Evolutionary conservation across 2,329 filamentous ascomycete genomes (phyloP), one percentile per base, ranked within the genome.

Genomic region (Fonsecaea pedrosoi): DNA sequence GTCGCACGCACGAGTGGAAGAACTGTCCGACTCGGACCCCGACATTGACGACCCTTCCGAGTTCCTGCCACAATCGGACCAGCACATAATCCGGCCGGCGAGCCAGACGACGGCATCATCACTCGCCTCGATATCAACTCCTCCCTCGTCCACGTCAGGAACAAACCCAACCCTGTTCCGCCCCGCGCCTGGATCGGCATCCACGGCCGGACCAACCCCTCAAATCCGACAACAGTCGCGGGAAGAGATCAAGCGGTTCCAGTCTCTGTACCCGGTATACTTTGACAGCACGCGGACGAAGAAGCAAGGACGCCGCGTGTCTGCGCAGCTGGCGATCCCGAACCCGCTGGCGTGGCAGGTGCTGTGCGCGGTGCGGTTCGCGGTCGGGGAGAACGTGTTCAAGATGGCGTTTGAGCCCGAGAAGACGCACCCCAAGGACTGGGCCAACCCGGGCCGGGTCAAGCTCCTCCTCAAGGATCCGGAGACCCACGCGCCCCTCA

Each of bases 361-460:
- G 76, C 90, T 93, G 54, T 90, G 92, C 76, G 94, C 94, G n/a
- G 91, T 91, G 78, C 88, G 89, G 50, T 50, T 60, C 32, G 62
- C 66, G 1, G 37, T 73, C 32, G 82, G 92, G 40, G 85, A 87
- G 69, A 89, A 90, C 53, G 37, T 45, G 6, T 62, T 82, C 65
- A 74, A 75, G 37, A 77, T 78, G n/a, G 88, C 95, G 7, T 90
- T 97, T 77, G 95, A 99, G 81, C 92, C 94, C 0, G 90, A 91
- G 76, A 97, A 97, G 83, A 86, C 89, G 68, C 95, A 99, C 79
- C 95, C 95, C 6, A 94, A 95, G 81, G 95, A 99, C 82, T 99
- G 95, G 95, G 90, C 90, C 64, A 99, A 99, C 82, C 95, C 95
- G 12, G 95, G 95, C 3, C 86, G 95, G 66, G 92, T 98, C 70